A percentile compares a stretch with the other conserved stretches of the same genome.
These are phyloP conservation scores for Zygosaccharomyces pseudobailii DNA, from an alignment of 1,139 yeast genomes.

Conservation along the genomic window DNA sequence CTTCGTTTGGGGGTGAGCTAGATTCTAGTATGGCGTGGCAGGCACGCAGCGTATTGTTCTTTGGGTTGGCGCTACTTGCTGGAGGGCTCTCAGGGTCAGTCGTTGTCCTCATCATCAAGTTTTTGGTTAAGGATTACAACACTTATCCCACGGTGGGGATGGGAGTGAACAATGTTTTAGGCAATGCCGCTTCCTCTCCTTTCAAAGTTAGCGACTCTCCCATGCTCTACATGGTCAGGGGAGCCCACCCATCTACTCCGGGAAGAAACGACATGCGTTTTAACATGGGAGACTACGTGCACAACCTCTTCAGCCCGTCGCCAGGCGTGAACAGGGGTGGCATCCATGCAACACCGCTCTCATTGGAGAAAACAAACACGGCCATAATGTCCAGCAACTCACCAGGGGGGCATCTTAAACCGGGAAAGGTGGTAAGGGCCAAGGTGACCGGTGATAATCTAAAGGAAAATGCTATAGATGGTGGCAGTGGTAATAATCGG, in stretches of 20 bases:
- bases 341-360: neutral
- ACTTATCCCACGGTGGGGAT: conserved; percentile 85
- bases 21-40: conserved; percentile 75
- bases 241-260: conserved; percentile 1
- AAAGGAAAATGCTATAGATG: neutral
- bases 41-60: conserved; percentile 80
- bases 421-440: neutral
- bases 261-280: conserved; percentile 14
- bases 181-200: conserved; percentile 32
- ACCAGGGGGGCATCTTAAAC: conserved; percentile 1
- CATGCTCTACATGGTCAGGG: conserved; percentile 21
- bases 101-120: conserved; percentile 81
- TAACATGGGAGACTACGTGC: conserved; percentile 35
- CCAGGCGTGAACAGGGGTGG: conserved; percentile 22
- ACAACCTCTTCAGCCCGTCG: conserved; percentile 35
- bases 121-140: conserved; percentile 67
- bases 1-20: conserved; percentile 32
- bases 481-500: neutral
- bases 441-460: neutral
- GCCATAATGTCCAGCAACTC: neutral
- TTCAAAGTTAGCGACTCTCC: conserved; percentile 33
- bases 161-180: conserved; percentile 94
- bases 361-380: conserved; percentile 1
- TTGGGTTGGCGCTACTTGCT: conserved; percentile 88
- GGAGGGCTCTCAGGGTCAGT: conserved; percentile 93